Conservation (phyloP, 306 rosid genomes). For the Dalbergia cultrata region DNA sequence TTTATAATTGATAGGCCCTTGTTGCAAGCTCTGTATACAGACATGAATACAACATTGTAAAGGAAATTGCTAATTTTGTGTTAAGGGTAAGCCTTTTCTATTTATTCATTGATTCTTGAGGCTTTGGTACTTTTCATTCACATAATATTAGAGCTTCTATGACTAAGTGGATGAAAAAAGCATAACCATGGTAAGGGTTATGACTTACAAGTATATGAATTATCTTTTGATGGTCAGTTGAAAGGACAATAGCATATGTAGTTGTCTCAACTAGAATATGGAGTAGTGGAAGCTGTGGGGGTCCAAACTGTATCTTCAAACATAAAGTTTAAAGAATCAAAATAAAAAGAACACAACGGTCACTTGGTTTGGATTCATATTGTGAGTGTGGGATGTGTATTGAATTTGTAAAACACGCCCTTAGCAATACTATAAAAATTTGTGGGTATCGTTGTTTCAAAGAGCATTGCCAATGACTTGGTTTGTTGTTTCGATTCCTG, state of each 20-base stretch:
- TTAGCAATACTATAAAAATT: background rate
- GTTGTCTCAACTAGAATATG: background rate
- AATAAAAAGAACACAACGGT: background rate
- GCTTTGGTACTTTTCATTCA: no score
- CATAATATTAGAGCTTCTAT: constrained; percentile 7
- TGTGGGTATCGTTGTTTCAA: background rate
- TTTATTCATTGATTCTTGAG: no score
- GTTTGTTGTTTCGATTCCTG: constrained; percentile 17
- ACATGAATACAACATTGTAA: no score
- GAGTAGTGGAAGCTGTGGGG: background rate
- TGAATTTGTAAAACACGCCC: background rate
- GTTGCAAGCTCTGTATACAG: no score
- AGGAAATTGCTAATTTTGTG: no score
- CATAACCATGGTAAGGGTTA: background rate
- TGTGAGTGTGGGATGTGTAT: background rate
- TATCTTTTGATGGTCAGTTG: constrained; percentile 2
- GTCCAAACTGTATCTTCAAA: background rate
- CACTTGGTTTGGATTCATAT: background rate
- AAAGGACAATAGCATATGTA: background rate
- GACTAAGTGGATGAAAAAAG: constrained; percentile 1
- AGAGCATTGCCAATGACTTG: background rate
- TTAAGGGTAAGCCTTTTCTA: no score
- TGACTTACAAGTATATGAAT: background rate
- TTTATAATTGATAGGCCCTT: no score
- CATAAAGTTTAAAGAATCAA: background rate